Evolutionary conservation across 2,329 filamentous ascomycete genomes (phyloP).

Genomic region (Colletotrichum agaves): DNA sequence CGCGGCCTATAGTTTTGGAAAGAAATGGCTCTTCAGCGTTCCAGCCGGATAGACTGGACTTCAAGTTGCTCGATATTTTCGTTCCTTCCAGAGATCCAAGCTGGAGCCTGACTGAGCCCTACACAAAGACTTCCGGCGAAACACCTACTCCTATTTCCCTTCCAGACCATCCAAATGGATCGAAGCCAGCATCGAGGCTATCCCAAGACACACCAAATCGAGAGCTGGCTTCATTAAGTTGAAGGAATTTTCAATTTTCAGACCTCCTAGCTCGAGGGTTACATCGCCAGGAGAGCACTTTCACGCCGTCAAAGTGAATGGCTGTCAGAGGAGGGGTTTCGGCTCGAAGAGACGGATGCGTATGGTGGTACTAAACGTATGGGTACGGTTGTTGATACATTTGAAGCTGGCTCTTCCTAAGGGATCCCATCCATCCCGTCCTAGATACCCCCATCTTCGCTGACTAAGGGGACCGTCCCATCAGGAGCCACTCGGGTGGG

Average conservation of each 20-base stretch:
- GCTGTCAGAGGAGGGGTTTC: too few species aligned
- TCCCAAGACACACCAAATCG: slow-evolving; percentile 18
- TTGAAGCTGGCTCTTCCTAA: too few species aligned
- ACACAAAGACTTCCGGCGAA: neutral
- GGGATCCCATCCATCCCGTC: too few species aligned
- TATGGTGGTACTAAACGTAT: too few species aligned
- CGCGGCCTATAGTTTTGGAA: slow-evolving; percentile 6
- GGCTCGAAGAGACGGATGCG: too few species aligned
- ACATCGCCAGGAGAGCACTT: neutral
- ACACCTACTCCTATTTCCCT: neutral
- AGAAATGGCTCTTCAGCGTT: neutral
- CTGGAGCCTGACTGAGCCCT: neutral
- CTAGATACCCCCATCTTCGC: too few species aligned
- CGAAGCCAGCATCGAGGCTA: neutral
- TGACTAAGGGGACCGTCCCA: too few species aligned
- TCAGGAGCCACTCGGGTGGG: too few species aligned
- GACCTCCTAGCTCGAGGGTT: neutral
- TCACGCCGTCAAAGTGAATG: neutral
- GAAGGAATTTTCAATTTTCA: neutral
- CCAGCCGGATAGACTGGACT: neutral
- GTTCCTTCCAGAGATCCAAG: slow-evolving; percentile 20
- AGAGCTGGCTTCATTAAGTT: slow-evolving; percentile 16
- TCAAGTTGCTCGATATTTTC: slow-evolving; percentile 8
- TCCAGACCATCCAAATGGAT: neutral
- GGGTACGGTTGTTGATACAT: too few species aligned